Evolutionary conservation across 1,284 basidiomycete species (phyloP), one percentile per base, ranked within the genome.

Genomic region (Trametes sp.): DNA sequence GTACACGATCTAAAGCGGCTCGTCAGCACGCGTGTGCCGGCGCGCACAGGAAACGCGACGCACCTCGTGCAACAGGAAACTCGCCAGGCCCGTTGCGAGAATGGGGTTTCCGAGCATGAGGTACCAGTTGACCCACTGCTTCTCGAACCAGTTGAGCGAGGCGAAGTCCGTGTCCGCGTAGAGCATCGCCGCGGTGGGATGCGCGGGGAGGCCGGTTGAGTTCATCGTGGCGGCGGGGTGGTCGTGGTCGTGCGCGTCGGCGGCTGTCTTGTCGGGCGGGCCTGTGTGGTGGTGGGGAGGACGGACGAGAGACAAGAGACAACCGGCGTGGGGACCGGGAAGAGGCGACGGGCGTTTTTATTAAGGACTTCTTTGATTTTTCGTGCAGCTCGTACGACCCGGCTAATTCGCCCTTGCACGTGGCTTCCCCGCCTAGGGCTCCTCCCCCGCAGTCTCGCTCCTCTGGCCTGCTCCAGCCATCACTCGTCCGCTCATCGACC

Each of bases 51-150:
- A 28, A 35, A 35, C 28, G 50, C 44, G 46, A 78, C 89, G 57
- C 63, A 95, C 94, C 85, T 98, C 96, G 77, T 98, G 97, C 67
- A 98, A 76, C 38, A 98, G 66, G 78, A 99, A 98, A 71, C 93
- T 95, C 87, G 95, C 90, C 65, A 99, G 81, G 64, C 97, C 96
- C 0, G 97, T 99, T 21, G 97, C 98, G 70, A 99, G 85, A 65
- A 97, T 78, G 0, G 96, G 96, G 82, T 98, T 97, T 66, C 89
- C 93, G 61, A 96, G 88, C 81, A 82, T 89, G 57, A 93, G 80
- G 76, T 97, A 96, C 91, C 93, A 96, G 19, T 83, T 79, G 52
- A 83, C 88, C 94, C 94, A 96, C 70, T 87, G 79, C 59, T 85
- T 82, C 78, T 97, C 95, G 52, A 92, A 70, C 88, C 87, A 92